A percentile compares a stretch with the other conserved stretches of the same genome.
Conservation (phyloP, 345 rosid species). For the Bruguiera gymnorhiza region DNA sequence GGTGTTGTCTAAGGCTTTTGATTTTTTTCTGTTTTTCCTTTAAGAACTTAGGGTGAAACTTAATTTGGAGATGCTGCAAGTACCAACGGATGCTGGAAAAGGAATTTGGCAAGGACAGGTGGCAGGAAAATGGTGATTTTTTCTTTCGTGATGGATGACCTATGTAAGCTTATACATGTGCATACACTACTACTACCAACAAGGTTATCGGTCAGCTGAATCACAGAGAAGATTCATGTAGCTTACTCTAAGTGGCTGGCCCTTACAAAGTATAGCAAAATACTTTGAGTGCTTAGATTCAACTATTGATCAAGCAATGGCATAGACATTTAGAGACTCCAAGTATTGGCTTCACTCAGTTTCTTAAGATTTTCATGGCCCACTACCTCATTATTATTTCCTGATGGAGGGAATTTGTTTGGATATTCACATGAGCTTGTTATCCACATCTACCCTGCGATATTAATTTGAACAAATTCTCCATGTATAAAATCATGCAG, state of each 20-base stretch:
- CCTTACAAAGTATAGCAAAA: not conserved
- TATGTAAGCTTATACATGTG: too few species aligned
- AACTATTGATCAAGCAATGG: too few species aligned
- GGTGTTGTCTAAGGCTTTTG: too few species aligned
- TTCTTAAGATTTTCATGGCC: not conserved
- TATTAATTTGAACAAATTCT: slow-evolving; percentile 11
- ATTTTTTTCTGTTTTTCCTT: too few species aligned
- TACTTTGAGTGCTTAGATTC: not conserved
- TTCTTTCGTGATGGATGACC: not conserved
- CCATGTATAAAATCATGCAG: slow-evolving; percentile 38
- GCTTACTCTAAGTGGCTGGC: not conserved
- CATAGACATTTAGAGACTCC: not conserved
- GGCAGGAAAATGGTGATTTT: not conserved
- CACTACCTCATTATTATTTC: not conserved
- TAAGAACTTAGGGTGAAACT: too few species aligned
- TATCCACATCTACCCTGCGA: not conserved
- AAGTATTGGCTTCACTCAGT: not conserved
- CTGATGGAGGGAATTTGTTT: slow-evolving; percentile 8
- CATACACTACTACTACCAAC: too few species aligned
- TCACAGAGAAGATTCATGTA: not conserved
- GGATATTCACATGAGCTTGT: not conserved
- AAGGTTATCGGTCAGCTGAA: not conserved
- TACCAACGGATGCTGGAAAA: not conserved
- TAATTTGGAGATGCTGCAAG: not conserved
- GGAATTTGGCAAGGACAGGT: not conserved